Percentiles rank a stretch among this genome's conserved stretches.
phyloP scores from a whole-genome alignment of 192 early-diverging fungal species.

The Phlyctochytrium arcticum region DNA sequence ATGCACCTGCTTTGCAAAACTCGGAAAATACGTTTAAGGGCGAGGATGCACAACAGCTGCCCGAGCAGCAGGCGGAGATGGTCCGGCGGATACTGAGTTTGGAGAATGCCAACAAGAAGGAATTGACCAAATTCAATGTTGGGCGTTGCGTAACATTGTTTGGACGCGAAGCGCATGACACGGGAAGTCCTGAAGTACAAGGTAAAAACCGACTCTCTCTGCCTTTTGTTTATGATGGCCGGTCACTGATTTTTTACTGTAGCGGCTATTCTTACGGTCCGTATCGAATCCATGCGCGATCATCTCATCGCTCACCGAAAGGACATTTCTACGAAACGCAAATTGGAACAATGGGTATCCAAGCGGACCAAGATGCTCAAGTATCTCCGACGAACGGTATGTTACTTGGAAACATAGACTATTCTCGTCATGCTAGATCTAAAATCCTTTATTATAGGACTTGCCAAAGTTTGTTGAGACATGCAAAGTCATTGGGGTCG shows the following conservation, averaged over 20 bases:
- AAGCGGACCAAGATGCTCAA: conserved; percentile 81
- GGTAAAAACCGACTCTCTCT: conserved; percentile 58
- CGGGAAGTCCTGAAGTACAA: conserved; percentile 92
- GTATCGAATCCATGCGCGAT: conserved; percentile 78
- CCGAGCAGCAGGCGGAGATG: conserved; percentile 43
- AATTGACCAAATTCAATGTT: conserved; percentile 73
- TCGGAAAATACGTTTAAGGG: background rate
- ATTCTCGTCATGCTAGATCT: too few relatives aligned
- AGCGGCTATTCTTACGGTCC: conserved; percentile 88
- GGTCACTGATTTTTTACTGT: conserved; percentile 1
- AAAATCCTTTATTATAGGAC: conserved; percentile 44
- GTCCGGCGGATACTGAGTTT: conserved; percentile 63
- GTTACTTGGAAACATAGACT: background rate
- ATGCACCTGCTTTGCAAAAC: conserved; percentile 26
- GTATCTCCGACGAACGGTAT: conserved; percentile 75
- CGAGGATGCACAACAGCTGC: background rate
- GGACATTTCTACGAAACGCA: conserved; percentile 85
- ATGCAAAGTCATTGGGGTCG: conserved; percentile 44
- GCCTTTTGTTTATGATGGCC: too few relatives aligned
- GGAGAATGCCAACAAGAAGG: conserved; percentile 77
- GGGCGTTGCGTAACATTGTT: conserved; percentile 70
- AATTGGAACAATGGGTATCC: conserved; percentile 73
- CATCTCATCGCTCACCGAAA: conserved; percentile 79
- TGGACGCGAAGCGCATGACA: conserved; percentile 72
- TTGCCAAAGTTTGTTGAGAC: conserved; percentile 43